Base-by-base conservation (phyloP, 768 basidiomycete species). In the Austroboletus eburneus region DNA sequence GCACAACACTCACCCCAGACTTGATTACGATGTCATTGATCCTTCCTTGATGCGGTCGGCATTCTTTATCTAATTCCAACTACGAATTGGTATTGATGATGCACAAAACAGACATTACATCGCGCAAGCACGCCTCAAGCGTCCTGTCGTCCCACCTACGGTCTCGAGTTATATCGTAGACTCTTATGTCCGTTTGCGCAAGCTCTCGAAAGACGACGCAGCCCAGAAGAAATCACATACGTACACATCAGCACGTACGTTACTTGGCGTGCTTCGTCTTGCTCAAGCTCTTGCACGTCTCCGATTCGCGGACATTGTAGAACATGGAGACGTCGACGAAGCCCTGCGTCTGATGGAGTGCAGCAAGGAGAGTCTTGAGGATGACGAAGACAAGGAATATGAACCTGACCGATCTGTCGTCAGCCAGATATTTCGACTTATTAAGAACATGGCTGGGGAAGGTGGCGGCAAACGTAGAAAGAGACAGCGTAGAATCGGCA, bases 341-440 rank as follows among this genome's bases (percentile, higher is more conserved):
- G 96, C 96, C 2, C 73, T 99, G 51, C 83, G 96, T 32, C 72
- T 99, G 50, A 98, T 99, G 94, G 91, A 93, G 49, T 91, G 89
- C 56, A 91, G 88, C 70, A 99, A 98, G 67, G 87, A 90, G 60
- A 91, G 85, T 59, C 70, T 99, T 56, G 75, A 82, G 45, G 90
- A 94, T 37, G 90, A 91, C 10, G 79, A 81, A 17, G 85, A 86
- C 35, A 75, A 76, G 36, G 85, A 81, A 27, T 69, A 71, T 23
- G 85, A 86, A 27, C 73, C 74, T 4, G 95, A 99, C 62, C 79
- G 80, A 54, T 91, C 93, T 18, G 74, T 78, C 42, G 74, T 81
- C 49, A 89, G 85, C 64, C 83, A 88, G 68, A 90, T 98, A 64
- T 94, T 86, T 70, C 77, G 93, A 27, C 75, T 97, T 54, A 87